These are phyloP conservation scores for Agapanthus africanus DNA, from an alignment of 106 monocot species.

Conservation along the genomic window DNA sequence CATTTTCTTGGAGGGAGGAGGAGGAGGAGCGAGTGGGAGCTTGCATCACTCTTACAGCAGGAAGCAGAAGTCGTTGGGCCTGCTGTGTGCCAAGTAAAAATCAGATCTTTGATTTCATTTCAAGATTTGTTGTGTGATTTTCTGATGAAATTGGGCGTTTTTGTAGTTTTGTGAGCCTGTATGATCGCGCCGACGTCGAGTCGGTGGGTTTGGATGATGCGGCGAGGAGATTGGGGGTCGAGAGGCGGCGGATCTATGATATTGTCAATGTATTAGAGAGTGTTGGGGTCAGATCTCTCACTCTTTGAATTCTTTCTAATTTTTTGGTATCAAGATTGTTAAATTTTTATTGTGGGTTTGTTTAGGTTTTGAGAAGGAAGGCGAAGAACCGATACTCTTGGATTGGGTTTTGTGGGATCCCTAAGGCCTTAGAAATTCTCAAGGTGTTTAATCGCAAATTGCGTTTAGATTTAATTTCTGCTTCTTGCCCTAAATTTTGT, in stretches of 20 bases:
- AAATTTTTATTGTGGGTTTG: neutral
- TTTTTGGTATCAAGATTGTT: constrained; percentile 1
- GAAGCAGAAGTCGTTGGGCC: constrained; percentile 83
- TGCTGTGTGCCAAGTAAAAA: constrained; percentile 71
- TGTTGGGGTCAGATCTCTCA: constrained; percentile 50
- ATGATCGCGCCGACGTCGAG: constrained; percentile 56
- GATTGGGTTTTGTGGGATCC: constrained; percentile 86
- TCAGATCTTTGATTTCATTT: neutral
- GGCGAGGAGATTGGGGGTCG: constrained; percentile 63
- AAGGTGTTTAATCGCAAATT: constrained; percentile 29
- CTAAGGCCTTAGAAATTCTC: constrained; percentile 46
- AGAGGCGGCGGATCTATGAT: constrained; percentile 96
- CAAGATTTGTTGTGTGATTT: neutral
- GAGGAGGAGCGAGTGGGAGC: constrained; percentile 1
- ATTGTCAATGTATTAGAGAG: constrained; percentile 95
- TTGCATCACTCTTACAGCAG: constrained; percentile 55
- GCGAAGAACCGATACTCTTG: constrained; percentile 80
- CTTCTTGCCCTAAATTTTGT: neutral
- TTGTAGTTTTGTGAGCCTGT: constrained; percentile 61
- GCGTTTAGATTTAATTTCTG: neutral
- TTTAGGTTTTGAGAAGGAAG: constrained; percentile 62
- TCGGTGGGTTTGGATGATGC: constrained; percentile 72
- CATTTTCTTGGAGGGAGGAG: neutral
- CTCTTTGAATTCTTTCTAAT: neutral
- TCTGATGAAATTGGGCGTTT: neutral